Base-by-base conservation (phyloP, 108 stramenopile genomes). In the Craspedostauros australis region DNA sequence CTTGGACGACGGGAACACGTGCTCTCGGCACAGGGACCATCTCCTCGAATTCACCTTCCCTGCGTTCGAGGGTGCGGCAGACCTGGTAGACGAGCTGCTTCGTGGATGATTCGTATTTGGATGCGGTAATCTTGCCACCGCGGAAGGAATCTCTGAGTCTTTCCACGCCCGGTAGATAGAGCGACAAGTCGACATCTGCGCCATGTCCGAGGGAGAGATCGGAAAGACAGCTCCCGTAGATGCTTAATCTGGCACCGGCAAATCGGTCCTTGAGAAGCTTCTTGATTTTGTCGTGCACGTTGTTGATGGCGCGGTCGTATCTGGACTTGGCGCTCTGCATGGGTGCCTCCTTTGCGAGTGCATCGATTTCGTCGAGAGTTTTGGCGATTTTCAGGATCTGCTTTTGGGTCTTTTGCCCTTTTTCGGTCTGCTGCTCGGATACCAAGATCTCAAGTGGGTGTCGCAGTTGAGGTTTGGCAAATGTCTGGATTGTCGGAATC, bases 1-100 rank as follows among this genome's bases (percentile, higher is more conserved):
- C 85, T 50, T 80, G 80, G 9, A 92, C 65, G 3, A 92, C 84
- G 0, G 91, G 91, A 7, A 92, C 79, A 40, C 86, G 73, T 11
- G 91, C 86, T 38, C 57, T 38, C 1, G 82, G 51, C 12, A 88
- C 65, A 0, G 80, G 68, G 33, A 62, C 51, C 37, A 86, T 39
- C 19, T 72, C 50, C 4, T 43, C 32, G 51, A 85, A 86, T 39
- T 73, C 63, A 21, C 37, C 8, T 20, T 55, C 40, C 12, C 29
- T 36, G 16, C 44, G 39, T 19, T 39, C 51, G 36, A 76, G 30
- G 29, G 42, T 66, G 0, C 69, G 68, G 41, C 46, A 66, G 12
- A 70, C 64, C 52, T 65, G 45, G 20, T 64, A 79, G 20, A 89
- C 74, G 28, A 64, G 38, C 15, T 41, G 46, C 44, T 71, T 83